A percentile compares a stretch with the other conserved stretches of the same genome.
phyloP scores from a whole-genome alignment of 768 basidiomycete species.

The Neoboletus subvelutipes region DNA sequence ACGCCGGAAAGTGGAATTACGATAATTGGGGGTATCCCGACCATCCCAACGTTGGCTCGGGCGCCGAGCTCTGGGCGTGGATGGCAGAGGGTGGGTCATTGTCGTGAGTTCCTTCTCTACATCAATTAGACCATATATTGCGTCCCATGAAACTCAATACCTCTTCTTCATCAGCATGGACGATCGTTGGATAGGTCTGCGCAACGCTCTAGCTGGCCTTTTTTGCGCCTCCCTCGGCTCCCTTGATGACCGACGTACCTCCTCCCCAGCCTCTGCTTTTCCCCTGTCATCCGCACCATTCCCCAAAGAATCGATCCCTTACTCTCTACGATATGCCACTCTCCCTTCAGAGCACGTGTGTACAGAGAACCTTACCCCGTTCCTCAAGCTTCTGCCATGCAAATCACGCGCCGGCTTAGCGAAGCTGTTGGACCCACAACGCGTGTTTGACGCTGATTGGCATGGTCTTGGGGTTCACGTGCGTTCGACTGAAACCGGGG shows the following conservation, averaged over 20 bases:
- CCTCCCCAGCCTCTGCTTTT: conserved; percentile 61
- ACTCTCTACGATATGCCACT: conserved; percentile 70
- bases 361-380: conserved; percentile 96
- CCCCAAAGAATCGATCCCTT: conserved; percentile 36
- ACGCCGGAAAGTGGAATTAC: conserved; percentile 92
- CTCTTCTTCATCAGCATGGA: conserved; percentile 50
- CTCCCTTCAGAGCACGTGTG: conserved; percentile 89
- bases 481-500: conserved; percentile 53
- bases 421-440: conserved; percentile 78
- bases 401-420: conserved; percentile 86
- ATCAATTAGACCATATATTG: neutral
- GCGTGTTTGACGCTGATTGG: conserved; percentile 88
- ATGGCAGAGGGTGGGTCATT: conserved; percentile 62
- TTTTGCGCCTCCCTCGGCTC: conserved; percentile 92
- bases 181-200: conserved; percentile 77
- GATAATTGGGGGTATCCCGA: conserved; percentile 80
- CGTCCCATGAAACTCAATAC: neutral
- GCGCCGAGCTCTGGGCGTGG: conserved; percentile 92
- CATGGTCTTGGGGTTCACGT: conserved; percentile 86
- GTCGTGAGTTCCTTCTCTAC: conserved; percentile 43
- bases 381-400: conserved; percentile 92
- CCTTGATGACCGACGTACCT: conserved; percentile 73
- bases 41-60: conserved; percentile 73
- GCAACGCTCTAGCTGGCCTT: conserved; percentile 87
- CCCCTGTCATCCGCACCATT: conserved; percentile 59